Conservation (phyloP, 176 grass and related monocot species). For the Rhynchospora pubera region DNA sequence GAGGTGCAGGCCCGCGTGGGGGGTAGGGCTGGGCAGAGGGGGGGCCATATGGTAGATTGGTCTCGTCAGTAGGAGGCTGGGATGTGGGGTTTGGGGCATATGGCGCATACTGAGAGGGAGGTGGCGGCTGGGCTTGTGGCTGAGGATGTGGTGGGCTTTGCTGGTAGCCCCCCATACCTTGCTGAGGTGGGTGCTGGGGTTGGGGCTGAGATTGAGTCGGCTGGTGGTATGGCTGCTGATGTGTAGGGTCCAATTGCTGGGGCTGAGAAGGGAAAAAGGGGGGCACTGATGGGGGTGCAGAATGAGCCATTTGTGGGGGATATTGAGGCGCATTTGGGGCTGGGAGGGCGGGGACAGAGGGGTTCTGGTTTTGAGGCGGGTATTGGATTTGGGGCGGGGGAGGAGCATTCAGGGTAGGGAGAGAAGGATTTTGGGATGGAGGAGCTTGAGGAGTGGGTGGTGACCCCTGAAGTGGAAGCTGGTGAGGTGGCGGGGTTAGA, state of each 20-base stretch:
- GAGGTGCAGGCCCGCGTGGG: constrained; percentile 30
- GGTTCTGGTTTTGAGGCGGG: constrained; percentile 36
- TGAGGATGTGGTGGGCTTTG: neutral
- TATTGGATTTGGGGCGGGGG: constrained; percentile 35
- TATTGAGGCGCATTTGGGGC: constrained; percentile 32
- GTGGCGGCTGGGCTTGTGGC: neutral
- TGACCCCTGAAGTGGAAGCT: constrained; percentile 25
- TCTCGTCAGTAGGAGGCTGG: constrained; percentile 48
- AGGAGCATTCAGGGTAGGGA: constrained; percentile 52
- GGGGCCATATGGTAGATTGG: constrained; percentile 33
- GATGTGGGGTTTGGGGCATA: neutral
- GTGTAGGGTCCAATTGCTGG: constrained; percentile 35
- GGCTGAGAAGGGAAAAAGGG: constrained; percentile 39
- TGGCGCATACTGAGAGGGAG: neutral
- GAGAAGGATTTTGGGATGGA: constrained; percentile 26
- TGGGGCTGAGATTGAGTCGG: constrained; percentile 31
- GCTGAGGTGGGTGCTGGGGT: neutral
- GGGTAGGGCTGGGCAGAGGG: constrained; percentile 44
- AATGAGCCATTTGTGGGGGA: constrained; percentile 30
- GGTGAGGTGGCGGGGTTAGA: constrained; percentile 11
- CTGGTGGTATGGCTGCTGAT: constrained; percentile 30
- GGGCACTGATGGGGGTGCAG: constrained; percentile 23
- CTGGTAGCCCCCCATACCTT: constrained; percentile 11
- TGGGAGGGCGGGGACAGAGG: constrained; percentile 35
- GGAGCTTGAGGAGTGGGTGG: constrained; percentile 27